phyloP scores from a whole-genome alignment of 805 yeast species.

The Ogataea methylovora region DNA sequence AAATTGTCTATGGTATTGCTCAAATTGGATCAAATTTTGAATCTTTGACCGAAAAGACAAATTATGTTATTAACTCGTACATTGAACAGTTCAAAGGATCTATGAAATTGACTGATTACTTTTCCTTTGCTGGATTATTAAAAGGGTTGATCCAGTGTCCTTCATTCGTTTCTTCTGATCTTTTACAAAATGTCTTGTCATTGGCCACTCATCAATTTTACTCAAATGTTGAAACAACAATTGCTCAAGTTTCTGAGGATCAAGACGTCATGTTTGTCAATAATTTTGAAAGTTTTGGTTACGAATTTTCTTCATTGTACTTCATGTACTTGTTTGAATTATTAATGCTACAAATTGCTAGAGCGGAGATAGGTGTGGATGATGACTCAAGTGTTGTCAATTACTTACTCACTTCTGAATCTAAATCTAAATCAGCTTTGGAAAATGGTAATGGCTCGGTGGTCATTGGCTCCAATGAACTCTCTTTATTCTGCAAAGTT shows the following conservation, averaged over 20 bases:
- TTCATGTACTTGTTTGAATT: slow-evolving; percentile 19
- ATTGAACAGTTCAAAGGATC: not conserved
- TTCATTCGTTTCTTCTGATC: slow-evolving; percentile 11
- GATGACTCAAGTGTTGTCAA: too few species aligned
- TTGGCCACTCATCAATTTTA: slow-evolving; percentile 23
- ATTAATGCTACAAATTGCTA: slow-evolving; percentile 16
- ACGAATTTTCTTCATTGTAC: slow-evolving; percentile 22
- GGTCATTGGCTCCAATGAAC: too few species aligned
- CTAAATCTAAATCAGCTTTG: too few species aligned
- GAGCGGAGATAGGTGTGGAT: not conserved
- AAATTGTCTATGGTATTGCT: slow-evolving; percentile 25
- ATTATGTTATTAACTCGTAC: not conserved
- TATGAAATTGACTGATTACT: slow-evolving; percentile 4
- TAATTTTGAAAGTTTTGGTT: slow-evolving; percentile 23
- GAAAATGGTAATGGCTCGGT: too few species aligned
- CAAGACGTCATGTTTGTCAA: slow-evolving; percentile 16
- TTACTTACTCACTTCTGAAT: too few species aligned
- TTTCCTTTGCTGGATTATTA: slow-evolving; percentile 24
- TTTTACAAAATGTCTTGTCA: slow-evolving; percentile 12
- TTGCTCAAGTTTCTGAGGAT: slow-evolving; percentile 9
- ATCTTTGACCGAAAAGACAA: slow-evolving; percentile 6
- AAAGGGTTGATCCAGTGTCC: slow-evolving; percentile 20
- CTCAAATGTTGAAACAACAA: slow-evolving; percentile 12
- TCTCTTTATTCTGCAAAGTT: slow-evolving; percentile 11
- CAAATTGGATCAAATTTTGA: slow-evolving; percentile 16